phyloP scores from a whole-genome alignment of 441 rosid genomes.

The Adansonia gregorii region DNA sequence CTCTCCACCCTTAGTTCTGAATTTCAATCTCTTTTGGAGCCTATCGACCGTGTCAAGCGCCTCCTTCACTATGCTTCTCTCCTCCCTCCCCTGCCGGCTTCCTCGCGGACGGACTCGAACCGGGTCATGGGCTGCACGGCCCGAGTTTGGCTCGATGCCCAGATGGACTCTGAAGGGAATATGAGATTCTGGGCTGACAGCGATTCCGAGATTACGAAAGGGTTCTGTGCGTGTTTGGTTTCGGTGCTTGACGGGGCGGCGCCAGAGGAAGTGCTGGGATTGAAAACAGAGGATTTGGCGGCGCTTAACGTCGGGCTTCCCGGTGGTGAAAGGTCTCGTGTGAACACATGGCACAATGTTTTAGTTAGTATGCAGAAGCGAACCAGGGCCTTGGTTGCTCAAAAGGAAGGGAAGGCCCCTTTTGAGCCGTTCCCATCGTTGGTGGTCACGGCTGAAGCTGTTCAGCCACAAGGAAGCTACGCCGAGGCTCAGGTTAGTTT shows the following conservation, averaged over 20 bases:
- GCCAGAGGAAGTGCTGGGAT: constrained; percentile 72
- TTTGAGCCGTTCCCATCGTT: constrained; percentile 86
- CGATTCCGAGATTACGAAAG: constrained; percentile 81
- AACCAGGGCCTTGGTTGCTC: constrained; percentile 65
- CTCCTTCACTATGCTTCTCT: constrained; percentile 63
- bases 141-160: constrained; percentile 81
- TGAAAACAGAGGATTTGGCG: constrained; percentile 75
- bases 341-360: constrained; percentile 93
- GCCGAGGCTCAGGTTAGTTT: constrained; percentile 88
- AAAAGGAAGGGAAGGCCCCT: constrained; percentile 58
- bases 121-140: constrained; percentile 97
- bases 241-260: constrained; percentile 64
- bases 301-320: constrained; percentile 66
- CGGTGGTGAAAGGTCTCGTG: constrained; percentile 71
- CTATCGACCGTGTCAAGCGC: constrained; percentile 69
- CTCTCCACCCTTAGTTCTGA: constrained; percentile 60
- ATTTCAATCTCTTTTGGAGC: constrained; percentile 59
- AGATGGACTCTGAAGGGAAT: constrained; percentile 59
- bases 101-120: constrained; percentile 62
- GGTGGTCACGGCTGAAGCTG: constrained; percentile 56
- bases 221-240: constrained; percentile 73
- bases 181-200: constrained; percentile 80
- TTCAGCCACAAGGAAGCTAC: constrained; percentile 81
- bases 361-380: constrained; percentile 87
- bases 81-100: constrained; percentile 56